phyloP scores from a whole-genome alignment of 2,329 filamentous ascomycete genomes.

The Phaeophleospora eucalypticola region DNA sequence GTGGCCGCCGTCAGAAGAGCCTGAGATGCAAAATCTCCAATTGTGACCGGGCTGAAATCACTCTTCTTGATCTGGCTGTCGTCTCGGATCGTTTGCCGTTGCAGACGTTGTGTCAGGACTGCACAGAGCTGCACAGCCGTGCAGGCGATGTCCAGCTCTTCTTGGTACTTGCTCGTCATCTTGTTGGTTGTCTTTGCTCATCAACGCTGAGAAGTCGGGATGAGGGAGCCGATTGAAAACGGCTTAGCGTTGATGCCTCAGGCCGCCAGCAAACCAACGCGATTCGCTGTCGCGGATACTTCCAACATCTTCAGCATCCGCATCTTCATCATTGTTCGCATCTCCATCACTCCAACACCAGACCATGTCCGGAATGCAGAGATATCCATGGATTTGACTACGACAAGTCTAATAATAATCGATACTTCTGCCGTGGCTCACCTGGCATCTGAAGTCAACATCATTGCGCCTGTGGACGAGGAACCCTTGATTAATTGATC shows the following conservation, averaged over 20 bases:
- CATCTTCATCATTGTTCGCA: too few species aligned
- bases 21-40: slow-evolving; percentile 62
- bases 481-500: too few species aligned
- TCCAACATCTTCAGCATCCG: too few species aligned
- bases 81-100: slow-evolving; percentile 40
- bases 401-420: too few species aligned
- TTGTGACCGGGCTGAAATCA: slow-evolving; percentile 58
- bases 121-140: slow-evolving; percentile 29
- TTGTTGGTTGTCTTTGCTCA: not conserved
- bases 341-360: too few species aligned
- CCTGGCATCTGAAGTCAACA: too few species aligned
- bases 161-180: slow-evolving; percentile 14
- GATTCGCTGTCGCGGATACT: too few species aligned
- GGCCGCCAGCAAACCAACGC: too few species aligned
- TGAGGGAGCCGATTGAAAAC: not conserved
- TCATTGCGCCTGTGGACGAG: too few species aligned
- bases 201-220: not conserved
- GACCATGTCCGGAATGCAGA: too few species aligned
- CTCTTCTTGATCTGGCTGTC: slow-evolving; percentile 53
- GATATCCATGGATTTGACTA: too few species aligned
- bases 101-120: slow-evolving; percentile 54
- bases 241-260: not conserved
- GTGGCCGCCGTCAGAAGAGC: slow-evolving; percentile 58
- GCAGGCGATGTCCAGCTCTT: slow-evolving; percentile 21
- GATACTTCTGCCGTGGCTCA: too few species aligned